These are phyloP conservation scores for Berberis thunbergii DNA, from an alignment of 164 flowering plant species.

Conservation along the genomic window DNA sequence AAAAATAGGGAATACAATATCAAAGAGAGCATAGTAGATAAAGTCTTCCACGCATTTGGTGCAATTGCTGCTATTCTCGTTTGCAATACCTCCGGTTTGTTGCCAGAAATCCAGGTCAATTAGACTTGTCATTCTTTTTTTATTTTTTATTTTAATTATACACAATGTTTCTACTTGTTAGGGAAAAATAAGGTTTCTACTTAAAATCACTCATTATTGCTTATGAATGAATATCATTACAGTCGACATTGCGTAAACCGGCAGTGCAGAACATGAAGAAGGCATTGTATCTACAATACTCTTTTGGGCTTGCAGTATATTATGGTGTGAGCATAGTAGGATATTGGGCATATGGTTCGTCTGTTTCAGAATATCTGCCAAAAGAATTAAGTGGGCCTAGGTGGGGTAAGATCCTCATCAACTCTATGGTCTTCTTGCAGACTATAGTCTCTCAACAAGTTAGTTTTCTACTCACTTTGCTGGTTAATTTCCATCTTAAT, in stretches of 20 bases:
- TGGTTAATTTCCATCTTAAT: not conserved
- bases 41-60: constrained; percentile 38
- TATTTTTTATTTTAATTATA: too few relatives aligned
- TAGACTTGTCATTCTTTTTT: not conserved
- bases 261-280: constrained; percentile 49
- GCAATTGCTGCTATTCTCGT: constrained; percentile 37
- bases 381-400: constrained; percentile 38
- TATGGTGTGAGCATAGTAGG: constrained; percentile 49
- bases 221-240: not conserved
- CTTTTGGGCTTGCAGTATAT: constrained; percentile 36
- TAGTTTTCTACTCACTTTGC: constrained; percentile 6
- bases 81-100: constrained; percentile 34
- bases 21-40: constrained; percentile 25
- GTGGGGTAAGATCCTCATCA: constrained; percentile 39
- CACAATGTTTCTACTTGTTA: too few relatives aligned
- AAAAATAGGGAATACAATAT: constrained; percentile 25
- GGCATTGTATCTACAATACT: constrained; percentile 37
- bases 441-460: constrained; percentile 48
- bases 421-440: constrained; percentile 36
- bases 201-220: not conserved
- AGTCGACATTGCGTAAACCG: constrained; percentile 52
- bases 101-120: constrained; percentile 42
- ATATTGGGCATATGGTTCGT: constrained; percentile 58
- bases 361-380: constrained; percentile 43
- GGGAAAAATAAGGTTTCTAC: not conserved